These are phyloP conservation scores for Talaromyces sp. DNA, from an alignment of 2,329 filamentous ascomycete species.

Conservation along the genomic window DNA sequence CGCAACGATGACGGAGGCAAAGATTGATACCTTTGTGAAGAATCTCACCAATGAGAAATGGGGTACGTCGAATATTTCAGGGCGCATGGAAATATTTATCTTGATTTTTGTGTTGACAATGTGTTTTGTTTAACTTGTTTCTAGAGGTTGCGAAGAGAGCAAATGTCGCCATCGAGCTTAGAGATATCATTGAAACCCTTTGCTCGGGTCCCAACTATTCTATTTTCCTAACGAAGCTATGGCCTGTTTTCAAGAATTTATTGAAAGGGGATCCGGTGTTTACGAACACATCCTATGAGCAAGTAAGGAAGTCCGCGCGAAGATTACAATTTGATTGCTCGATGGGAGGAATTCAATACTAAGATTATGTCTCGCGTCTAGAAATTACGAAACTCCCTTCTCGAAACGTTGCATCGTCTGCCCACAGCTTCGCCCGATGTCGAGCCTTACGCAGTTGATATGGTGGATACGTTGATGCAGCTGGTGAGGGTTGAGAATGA, in stretches of 20 bases:
- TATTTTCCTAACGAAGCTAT: slow-evolving; percentile 76
- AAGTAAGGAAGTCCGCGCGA: slow-evolving; percentile 51
- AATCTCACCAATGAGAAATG: slow-evolving; percentile 46
- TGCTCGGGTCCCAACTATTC: slow-evolving; percentile 76
- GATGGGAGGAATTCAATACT: background rate
- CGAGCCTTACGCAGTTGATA: slow-evolving; percentile 80
- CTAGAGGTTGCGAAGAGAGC: slow-evolving; percentile 76
- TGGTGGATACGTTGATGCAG: slow-evolving; percentile 84
- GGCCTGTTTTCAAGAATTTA: slow-evolving; percentile 84
- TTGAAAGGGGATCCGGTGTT: slow-evolving; percentile 84
- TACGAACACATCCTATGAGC: slow-evolving; percentile 81
- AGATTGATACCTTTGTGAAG: slow-evolving; percentile 47
- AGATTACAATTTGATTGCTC: background rate
- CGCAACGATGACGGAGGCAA: slow-evolving; percentile 38
- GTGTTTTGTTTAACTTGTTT: background rate
- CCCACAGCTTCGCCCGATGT: slow-evolving; percentile 70
- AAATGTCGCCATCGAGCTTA: slow-evolving; percentile 76
- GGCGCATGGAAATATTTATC: background rate
- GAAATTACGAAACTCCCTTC: slow-evolving; percentile 86
- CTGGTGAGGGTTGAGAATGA: slow-evolving; percentile 91
- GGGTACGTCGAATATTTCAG: slow-evolving; percentile 31
- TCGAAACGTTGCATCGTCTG: slow-evolving; percentile 91
- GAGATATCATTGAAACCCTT: slow-evolving; percentile 78
- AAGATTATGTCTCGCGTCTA: slow-evolving; percentile 30
- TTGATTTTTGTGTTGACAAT: background rate